These are phyloP conservation scores for Vitis rotundifolia DNA, from an alignment of 164 flowering plant species.

Conservation along the genomic window DNA sequence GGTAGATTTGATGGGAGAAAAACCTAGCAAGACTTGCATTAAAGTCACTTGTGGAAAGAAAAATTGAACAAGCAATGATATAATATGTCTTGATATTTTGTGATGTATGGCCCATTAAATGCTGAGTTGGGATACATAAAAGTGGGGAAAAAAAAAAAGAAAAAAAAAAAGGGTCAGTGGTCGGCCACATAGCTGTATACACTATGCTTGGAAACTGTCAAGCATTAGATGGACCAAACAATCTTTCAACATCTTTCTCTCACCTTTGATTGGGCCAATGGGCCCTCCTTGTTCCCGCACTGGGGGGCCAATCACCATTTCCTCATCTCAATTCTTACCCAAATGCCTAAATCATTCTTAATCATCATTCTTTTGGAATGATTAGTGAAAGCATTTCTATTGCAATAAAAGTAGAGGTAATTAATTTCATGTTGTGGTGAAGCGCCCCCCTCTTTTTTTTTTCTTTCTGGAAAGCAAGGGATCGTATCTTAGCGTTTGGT, in stretches of 20 bases:
- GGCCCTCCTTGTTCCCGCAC: conserved; percentile 11
- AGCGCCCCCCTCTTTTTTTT: too few species aligned
- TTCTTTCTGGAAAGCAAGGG: too few species aligned
- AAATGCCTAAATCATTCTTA: background rate
- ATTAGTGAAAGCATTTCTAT: background rate
- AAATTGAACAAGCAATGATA: background rate
- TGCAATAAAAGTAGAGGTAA: too few species aligned
- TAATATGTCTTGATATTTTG: background rate
- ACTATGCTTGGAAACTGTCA: background rate
- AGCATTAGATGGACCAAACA: conserved; percentile 9
- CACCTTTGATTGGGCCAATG: background rate
- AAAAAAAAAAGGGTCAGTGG: conserved; percentile 3
- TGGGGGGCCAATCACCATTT: background rate
- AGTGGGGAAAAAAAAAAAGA: too few species aligned
- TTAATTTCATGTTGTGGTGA: too few species aligned
- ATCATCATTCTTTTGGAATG: background rate
- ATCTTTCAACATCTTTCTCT: conserved; percentile 1
- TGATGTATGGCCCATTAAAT: background rate
- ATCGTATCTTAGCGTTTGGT: too few species aligned
- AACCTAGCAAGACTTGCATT: too few species aligned
- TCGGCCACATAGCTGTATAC: conserved; percentile 7
- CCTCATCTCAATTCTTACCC: background rate
- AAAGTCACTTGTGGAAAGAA: too few species aligned
- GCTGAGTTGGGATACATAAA: background rate
- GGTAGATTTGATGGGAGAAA: too few species aligned